A percentile compares a stretch with the other conserved stretches of the same genome.
Conservation (phyloP, 176 grass and related monocot species). For the Urochloa ruziziensis region DNA sequence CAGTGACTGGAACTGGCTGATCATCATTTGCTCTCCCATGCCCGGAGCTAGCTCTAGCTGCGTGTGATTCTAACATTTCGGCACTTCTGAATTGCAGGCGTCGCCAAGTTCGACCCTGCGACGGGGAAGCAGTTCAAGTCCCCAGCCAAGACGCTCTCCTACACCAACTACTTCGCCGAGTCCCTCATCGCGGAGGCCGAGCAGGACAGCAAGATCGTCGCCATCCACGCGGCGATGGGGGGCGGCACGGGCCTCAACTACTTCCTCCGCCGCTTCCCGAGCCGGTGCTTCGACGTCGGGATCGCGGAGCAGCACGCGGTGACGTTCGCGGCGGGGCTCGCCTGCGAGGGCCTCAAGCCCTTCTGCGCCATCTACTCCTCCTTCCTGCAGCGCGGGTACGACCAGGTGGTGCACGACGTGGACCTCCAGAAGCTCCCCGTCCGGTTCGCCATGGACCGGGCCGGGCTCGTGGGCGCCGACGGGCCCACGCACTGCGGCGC, state of each 20-base stretch:
- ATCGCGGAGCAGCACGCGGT: conserved; percentile 99
- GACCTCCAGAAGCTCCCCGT: conserved; percentile 94
- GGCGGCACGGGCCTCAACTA: conserved; percentile 96
- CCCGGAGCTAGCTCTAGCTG: too few relatives aligned
- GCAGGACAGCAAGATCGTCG: conserved; percentile 74
- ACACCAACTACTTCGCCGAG: conserved; percentile 94
- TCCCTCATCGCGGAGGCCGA: conserved; percentile 92
- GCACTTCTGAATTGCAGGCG: conserved; percentile 48
- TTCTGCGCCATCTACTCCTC: conserved; percentile 98
- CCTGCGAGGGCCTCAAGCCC: conserved; percentile 92
- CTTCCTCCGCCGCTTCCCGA: conserved; percentile 93
- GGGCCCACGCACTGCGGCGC: conserved; percentile 89
- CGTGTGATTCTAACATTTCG: neutral
- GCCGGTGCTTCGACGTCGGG: conserved; percentile 89
- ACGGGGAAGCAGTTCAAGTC: conserved; percentile 93
- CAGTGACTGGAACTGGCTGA: too few relatives aligned
- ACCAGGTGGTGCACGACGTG: conserved; percentile 95
- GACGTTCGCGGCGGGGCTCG: conserved; percentile 90
- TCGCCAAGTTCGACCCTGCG: conserved; percentile 89
- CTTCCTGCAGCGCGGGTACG: conserved; percentile 94
- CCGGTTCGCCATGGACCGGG: conserved; percentile 94
- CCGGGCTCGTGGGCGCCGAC: conserved; percentile 87
- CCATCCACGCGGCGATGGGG: conserved; percentile 97
- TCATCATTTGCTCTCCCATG: too few relatives aligned
- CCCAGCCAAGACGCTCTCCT: conserved; percentile 65